phyloP scores from a whole-genome alignment of 345 rosid species.

The Pugionium cornutum region DNA sequence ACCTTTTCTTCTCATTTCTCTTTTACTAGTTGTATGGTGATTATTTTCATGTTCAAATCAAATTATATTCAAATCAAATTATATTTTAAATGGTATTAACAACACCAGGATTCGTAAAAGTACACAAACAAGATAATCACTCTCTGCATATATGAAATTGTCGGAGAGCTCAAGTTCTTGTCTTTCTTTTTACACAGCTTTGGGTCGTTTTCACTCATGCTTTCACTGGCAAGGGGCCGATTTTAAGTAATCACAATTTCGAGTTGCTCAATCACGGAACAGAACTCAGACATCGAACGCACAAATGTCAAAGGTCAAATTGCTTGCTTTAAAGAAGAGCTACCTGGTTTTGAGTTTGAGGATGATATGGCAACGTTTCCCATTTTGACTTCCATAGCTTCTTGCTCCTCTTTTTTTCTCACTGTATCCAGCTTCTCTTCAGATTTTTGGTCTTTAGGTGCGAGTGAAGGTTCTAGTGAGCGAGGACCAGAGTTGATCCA shows the following conservation, averaged over 20 bases:
- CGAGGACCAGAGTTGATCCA: slow-evolving; percentile 68
- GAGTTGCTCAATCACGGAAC: slow-evolving; percentile 16
- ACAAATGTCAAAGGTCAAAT: slow-evolving; percentile 6
- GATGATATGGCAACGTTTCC: slow-evolving; percentile 54
- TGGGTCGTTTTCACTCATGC: slow-evolving; percentile 15
- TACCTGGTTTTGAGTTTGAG: slow-evolving; percentile 28
- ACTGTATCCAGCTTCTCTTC: slow-evolving; percentile 4
- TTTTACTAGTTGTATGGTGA: no score
- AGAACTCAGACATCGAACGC: not conserved
- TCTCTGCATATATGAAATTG: slow-evolving; percentile 1
- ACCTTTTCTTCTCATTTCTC: no score
- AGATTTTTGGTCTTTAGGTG: slow-evolving; percentile 22
- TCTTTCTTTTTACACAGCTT: slow-evolving; percentile 7
- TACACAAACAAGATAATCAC: slow-evolving; percentile 2
- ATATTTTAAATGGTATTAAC: not conserved
- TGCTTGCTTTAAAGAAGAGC: slow-evolving; percentile 32
- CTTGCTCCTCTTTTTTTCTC: slow-evolving; percentile 54
- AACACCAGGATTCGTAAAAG: no score
- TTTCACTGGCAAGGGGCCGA: slow-evolving; percentile 6
- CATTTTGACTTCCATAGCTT: slow-evolving; percentile 59
- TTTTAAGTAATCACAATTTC: not conserved
- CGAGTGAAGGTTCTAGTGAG: slow-evolving; percentile 50
- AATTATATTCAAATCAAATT: not conserved
- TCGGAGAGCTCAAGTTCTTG: slow-evolving; percentile 7
- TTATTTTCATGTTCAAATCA: no score